phyloP scores from a whole-genome alignment of 2,329 filamentous ascomycete species.

The Berkeleyomyces basicola region DNA sequence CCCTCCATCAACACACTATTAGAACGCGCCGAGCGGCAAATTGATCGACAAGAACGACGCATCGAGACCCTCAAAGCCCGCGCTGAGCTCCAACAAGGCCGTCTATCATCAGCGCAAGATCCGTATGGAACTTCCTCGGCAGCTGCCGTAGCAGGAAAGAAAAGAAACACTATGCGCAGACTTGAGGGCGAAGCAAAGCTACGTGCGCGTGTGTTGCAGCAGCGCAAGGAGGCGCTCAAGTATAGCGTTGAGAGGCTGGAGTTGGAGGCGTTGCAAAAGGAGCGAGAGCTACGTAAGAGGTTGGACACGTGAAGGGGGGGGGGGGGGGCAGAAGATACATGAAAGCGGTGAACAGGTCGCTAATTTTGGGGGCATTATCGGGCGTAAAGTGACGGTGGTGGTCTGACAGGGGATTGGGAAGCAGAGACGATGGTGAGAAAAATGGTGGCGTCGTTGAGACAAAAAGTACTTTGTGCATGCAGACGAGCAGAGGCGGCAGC shows the following conservation, averaged over 20 bases:
- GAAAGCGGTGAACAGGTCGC: background rate
- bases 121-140: background rate
- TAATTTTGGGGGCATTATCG: background rate
- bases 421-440: background rate
- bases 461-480: background rate
- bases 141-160: conserved; percentile 11
- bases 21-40: conserved; percentile 63
- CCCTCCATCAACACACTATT: conserved; percentile 69
- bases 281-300: conserved; percentile 39
- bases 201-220: conserved; percentile 44
- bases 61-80: conserved; percentile 73
- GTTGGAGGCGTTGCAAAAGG: conserved; percentile 66
- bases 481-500: background rate
- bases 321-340: background rate
- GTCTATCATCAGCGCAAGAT: conserved; percentile 21
- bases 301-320: conserved; percentile 21
- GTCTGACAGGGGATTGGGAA: background rate
- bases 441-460: background rate
- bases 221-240: conserved; percentile 70
- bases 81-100: conserved; percentile 66
- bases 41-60: conserved; percentile 66
- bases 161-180: conserved; percentile 14
- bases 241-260: conserved; percentile 78
- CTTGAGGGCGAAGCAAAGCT: conserved; percentile 39
- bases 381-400: background rate